Base-by-base conservation (phyloP, 2,329 filamentous ascomycete species). In the Exophiala sp. region DNA sequence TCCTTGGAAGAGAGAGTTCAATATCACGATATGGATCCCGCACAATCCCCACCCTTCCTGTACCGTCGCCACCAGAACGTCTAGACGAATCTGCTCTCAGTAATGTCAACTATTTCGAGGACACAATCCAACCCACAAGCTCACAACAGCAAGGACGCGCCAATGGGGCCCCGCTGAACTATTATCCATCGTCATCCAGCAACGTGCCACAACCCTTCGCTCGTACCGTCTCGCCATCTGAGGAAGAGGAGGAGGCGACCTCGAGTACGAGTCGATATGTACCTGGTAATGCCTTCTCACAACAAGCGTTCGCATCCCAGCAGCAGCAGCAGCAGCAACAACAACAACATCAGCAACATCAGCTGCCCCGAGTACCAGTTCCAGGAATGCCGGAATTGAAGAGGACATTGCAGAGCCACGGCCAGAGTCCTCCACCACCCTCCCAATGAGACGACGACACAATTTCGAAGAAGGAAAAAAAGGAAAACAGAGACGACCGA, bases 241-340 rank as follows among this genome's bases (percentile, higher is more conserved):
- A 43, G 32, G 29, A 50, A 11, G 44, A 43, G 39, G 23, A 29
- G 7, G 35, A 41, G 5, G 24, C 35, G 2, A 14, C 34, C 40
- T 45, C 48, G 7, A 54, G 44, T 32, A 45, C 51, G 19, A 42
- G 14, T 35, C 55, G 48, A 16, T 55, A 46, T 39, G 46, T 52
- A 10, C 56, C 58, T 10, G 58, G 58, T 18, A 62, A 61, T 53
- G 57, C 61, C 5, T 62, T 61, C 43, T 54, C 58, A 11, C 59
- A 59, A 43, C 52, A 58, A 43, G 47, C 48, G 7, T 53, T 53
- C 30, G 45, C 52, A 16, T 23, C 43, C 21, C 45, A 43, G 14
- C 34, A 37, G 19, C 34, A 37, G 18, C 34, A 37, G 14, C 34
- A 37, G 14, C 34, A 37, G 13, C 34, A 37, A 11, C 34, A 37